Conservation (phyloP, 768 basidiomycete species). For the Lactarius hengduanensis region DNA sequence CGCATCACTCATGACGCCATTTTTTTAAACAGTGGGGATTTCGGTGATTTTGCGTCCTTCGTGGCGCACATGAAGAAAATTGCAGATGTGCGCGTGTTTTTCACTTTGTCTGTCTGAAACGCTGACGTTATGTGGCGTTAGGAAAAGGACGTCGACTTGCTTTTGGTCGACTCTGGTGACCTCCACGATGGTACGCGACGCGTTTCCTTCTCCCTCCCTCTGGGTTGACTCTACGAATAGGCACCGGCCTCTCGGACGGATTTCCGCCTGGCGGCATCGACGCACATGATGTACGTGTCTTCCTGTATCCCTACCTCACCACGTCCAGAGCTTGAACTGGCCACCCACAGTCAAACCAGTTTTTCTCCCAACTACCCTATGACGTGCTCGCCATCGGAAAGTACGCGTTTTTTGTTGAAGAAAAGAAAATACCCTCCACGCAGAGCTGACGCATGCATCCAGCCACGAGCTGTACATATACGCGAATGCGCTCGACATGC, state of each 20-base stretch:
- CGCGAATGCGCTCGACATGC: constrained; percentile 65
- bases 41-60: constrained; percentile 88
- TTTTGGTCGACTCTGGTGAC: constrained; percentile 82
- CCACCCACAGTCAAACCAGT: constrained; percentile 57
- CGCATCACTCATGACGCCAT: background rate
- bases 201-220: background rate
- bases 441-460: constrained; percentile 1
- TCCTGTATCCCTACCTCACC: background rate
- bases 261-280: constrained; percentile 70
- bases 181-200: constrained; percentile 57
- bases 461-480: constrained; percentile 83
- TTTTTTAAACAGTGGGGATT: constrained; percentile 46
- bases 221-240: constrained; percentile 36
- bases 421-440: background rate
- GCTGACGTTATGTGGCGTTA: background rate
- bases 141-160: constrained; percentile 74
- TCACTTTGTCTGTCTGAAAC: background rate
- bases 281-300: constrained; percentile 57
- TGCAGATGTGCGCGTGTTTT: constrained; percentile 47
- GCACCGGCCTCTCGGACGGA: constrained; percentile 79
- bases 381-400: constrained; percentile 86
- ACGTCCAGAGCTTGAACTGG: constrained; percentile 7
- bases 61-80: constrained; percentile 76
- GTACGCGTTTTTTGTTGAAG: constrained; percentile 34
- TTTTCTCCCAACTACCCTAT: constrained; percentile 71